These are phyloP conservation scores for Salix caprea DNA, from an alignment of 345 rosid genomes.

Conservation along the genomic window DNA sequence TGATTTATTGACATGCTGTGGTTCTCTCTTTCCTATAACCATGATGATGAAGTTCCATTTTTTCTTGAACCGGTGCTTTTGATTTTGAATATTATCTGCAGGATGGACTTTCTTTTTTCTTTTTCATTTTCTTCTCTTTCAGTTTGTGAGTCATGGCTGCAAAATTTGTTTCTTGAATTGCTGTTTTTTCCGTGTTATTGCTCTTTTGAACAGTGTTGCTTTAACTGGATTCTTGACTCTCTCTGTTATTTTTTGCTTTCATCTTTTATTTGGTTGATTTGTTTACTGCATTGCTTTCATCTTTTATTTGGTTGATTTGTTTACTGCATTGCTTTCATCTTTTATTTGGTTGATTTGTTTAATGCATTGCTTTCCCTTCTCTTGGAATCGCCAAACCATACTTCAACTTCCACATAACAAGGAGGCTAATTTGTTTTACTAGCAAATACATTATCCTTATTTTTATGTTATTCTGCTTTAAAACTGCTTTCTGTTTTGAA, in stretches of 20 bases:
- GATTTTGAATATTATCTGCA: neutral
- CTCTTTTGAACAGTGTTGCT: slow-evolving; percentile 1
- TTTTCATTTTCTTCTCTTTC: neutral
- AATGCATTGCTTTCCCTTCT: slow-evolving; percentile 11
- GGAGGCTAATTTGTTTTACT: slow-evolving; percentile 7
- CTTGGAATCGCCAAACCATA: slow-evolving; percentile 11
- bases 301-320: no score
- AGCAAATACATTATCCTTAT: neutral
- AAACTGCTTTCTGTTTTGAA: neutral
- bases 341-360: slow-evolving; percentile 2
- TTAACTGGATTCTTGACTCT: slow-evolving; percentile 19
- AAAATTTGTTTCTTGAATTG: neutral
- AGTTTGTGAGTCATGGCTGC: neutral
- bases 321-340: neutral
- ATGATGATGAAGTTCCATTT: neutral
- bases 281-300: no score
- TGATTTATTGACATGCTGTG: neutral
- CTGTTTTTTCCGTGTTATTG: neutral
- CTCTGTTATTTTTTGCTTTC: no score
- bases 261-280: no score
- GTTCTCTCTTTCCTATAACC: neutral
- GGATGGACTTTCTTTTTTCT: neutral
- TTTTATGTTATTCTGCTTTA: neutral
- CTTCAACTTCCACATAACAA: slow-evolving; percentile 5
- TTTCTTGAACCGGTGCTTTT: neutral